Evolutionary conservation across 345 rosid species (phyloP).

Genomic region (Barbarea vulgaris): DNA sequence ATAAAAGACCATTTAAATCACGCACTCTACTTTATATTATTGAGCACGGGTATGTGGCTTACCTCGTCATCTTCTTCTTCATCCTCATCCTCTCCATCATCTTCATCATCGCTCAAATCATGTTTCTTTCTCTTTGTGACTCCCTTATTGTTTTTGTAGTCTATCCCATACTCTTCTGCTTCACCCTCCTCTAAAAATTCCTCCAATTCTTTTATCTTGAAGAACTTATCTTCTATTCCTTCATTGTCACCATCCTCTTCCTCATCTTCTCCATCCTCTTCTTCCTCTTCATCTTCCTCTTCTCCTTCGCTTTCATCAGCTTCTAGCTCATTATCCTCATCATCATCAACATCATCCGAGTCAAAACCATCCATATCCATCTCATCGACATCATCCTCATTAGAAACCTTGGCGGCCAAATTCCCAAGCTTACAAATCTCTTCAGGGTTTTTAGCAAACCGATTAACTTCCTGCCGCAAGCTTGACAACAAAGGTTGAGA

Average conservation of each 20-base stretch:
- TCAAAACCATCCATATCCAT: constrained; percentile 48
- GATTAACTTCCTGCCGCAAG: constrained; percentile 58
- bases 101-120: constrained; percentile 45
- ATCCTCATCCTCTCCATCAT: constrained; percentile 18
- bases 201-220: constrained; percentile 77
- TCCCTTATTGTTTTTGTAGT: constrained; percentile 45
- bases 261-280: constrained; percentile 12
- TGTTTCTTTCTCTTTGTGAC: constrained; percentile 36
- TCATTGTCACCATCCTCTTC: constrained; percentile 34
- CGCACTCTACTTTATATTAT: neutral
- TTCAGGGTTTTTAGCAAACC: constrained; percentile 60
- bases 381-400: constrained; percentile 44
- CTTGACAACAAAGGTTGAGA: constrained; percentile 61
- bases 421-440: constrained; percentile 47
- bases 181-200: constrained; percentile 74
- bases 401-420: constrained; percentile 24
- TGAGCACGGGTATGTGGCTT: constrained; percentile 8
- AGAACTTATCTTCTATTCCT: constrained; percentile 81
- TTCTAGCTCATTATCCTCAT: constrained; percentile 43
- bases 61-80: constrained; percentile 41
- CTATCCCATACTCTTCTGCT: constrained; percentile 72
- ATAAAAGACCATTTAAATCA: neutral
- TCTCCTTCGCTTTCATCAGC: constrained; percentile 36
- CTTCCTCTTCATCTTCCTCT: constrained; percentile 36
- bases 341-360: constrained; percentile 45